Conservation (phyloP, 1,284 basidiomycete genomes). For the Nidula niveotomentosa region DNA sequence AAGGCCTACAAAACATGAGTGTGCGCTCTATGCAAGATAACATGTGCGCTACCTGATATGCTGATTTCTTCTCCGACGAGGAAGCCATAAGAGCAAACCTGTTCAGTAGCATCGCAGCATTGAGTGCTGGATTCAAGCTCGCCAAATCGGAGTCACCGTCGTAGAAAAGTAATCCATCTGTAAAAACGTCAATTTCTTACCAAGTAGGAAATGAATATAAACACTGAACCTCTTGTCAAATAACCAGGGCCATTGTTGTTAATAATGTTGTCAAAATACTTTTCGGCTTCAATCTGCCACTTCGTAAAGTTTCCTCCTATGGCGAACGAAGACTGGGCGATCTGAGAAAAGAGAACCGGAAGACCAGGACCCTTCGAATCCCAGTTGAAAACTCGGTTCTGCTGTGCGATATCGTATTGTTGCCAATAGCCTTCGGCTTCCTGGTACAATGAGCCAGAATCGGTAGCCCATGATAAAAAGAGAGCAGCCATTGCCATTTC, state of each 20-base stretch:
- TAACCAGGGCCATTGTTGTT: conserved; percentile 52
- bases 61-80: conserved; percentile 49
- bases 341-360: conserved; percentile 71
- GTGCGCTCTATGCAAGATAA: conserved; percentile 8
- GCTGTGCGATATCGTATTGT: conserved; percentile 52
- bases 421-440: conserved; percentile 68
- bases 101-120: conserved; percentile 79
- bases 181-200: background rate
- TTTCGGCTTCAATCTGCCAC: conserved; percentile 76
- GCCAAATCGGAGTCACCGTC: conserved; percentile 77
- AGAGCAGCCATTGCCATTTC: conserved; percentile 76
- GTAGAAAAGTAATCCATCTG: conserved; percentile 81
- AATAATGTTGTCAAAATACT: conserved; percentile 76
- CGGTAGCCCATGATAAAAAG: conserved; percentile 73
- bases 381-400: conserved; percentile 83
- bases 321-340: conserved; percentile 51
- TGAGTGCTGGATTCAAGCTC: conserved; percentile 85
- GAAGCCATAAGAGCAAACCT: conserved; percentile 79
- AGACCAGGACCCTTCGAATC: conserved; percentile 80
- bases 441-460: conserved; percentile 57
- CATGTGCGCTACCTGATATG: conserved; percentile 53
- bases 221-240: conserved; percentile 24
- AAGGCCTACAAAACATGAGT: conserved; percentile 44
- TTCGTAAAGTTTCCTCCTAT: conserved; percentile 53
- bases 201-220: no score